phyloP scores from a whole-genome alignment of 495 filamentous ascomycete species.

The Hyaloscypha hepaticicola region DNA sequence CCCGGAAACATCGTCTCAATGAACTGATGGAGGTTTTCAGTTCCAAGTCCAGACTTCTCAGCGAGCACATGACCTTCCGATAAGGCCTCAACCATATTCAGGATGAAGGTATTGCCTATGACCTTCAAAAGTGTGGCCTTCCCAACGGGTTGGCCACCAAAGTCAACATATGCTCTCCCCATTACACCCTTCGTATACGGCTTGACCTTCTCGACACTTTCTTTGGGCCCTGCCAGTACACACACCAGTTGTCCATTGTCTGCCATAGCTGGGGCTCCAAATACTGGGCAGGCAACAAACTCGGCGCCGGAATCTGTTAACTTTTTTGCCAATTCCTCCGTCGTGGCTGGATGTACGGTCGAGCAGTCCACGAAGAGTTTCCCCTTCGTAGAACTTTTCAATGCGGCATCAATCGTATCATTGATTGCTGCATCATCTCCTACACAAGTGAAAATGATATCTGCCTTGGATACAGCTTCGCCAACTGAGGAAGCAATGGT shows the following conservation, averaged over 20 bases:
- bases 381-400: conserved; percentile 56
- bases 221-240: conserved; percentile 68
- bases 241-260: conserved; percentile 72
- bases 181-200: conserved; percentile 82
- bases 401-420: conserved; percentile 50
- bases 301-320: conserved; percentile 58
- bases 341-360: conserved; percentile 84
- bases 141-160: conserved; percentile 57
- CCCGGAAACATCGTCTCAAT: conserved; percentile 59
- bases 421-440: conserved; percentile 74
- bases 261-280: conserved; percentile 78
- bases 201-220: conserved; percentile 59
- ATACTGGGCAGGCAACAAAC: conserved; percentile 80
- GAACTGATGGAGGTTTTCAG: conserved; percentile 64
- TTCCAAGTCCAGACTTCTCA: conserved; percentile 77
- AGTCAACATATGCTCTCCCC: conserved; percentile 68
- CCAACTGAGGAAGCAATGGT: conserved; percentile 58
- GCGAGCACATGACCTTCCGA: conserved; percentile 74
- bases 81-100: conserved; percentile 78
- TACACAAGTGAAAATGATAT: conserved; percentile 83
- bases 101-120: conserved; percentile 82
- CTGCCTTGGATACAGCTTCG: conserved; percentile 64
- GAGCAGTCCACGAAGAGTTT: conserved; percentile 85
- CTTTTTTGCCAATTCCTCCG: conserved; percentile 56
- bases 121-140: conserved; percentile 70